phyloP scores from a whole-genome alignment of 2,329 filamentous ascomycete species.

The Exophiala aquamarina region DNA sequence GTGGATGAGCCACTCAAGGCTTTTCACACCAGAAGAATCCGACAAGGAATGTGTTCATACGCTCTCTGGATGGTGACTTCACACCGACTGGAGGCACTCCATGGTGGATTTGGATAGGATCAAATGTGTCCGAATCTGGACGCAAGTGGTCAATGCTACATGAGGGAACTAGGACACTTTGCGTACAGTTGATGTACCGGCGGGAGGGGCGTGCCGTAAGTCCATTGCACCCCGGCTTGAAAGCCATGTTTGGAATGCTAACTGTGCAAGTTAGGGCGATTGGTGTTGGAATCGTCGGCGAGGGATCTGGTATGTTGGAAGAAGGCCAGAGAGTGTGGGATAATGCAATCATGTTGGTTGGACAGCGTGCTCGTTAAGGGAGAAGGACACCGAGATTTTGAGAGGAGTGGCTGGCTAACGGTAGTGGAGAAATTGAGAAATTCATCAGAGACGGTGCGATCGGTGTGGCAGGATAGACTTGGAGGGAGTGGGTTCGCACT shows the following conservation, averaged over 20 bases:
- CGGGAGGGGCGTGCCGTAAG: neutral
- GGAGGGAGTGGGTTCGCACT: neutral
- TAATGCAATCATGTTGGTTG: neutral
- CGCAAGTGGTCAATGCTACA: neutral
- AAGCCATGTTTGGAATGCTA: neutral
- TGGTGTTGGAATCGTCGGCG: neutral
- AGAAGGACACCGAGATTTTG: neutral
- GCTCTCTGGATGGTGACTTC: neutral
- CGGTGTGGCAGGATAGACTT: neutral
- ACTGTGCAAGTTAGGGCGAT: neutral
- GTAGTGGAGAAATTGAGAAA: neutral
- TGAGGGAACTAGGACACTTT: neutral
- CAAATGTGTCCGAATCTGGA: neutral
- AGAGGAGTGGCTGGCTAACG: neutral
- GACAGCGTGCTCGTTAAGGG: neutral
- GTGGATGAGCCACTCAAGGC: conserved; percentile 1
- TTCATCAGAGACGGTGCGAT: neutral
- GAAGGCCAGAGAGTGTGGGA: neutral
- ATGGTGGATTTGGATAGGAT: neutral
- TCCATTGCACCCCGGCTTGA: neutral
- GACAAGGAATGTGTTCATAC: neutral
- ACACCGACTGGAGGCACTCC: neutral
- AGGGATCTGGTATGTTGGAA: neutral
- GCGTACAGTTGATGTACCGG: neutral
- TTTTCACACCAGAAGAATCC: neutral